phyloP scores from a whole-genome alignment of 2,329 filamentous ascomycete species.

The Albifimbria verrucaria region DNA sequence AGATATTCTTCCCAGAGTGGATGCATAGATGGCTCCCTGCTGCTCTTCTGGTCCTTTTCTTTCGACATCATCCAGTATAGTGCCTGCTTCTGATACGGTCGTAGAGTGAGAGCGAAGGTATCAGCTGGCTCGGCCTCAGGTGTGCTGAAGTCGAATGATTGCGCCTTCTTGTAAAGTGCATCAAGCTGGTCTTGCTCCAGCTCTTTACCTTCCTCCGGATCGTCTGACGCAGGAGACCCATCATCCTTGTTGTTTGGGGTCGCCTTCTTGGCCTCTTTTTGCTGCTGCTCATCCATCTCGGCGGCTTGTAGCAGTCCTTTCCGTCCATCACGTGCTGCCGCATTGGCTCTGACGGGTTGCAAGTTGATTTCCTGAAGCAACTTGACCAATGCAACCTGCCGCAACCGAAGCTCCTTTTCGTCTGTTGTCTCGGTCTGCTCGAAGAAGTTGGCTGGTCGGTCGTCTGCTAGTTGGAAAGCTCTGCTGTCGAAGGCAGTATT shows the following conservation, averaged over 20 bases:
- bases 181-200: constrained; percentile 95
- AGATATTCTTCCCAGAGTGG: constrained; percentile 94
- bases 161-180: constrained; percentile 88
- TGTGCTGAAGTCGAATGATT: constrained; percentile 93
- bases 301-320: constrained; percentile 83
- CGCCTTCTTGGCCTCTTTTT: constrained; percentile 46
- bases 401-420: constrained; percentile 76
- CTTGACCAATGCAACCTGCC: constrained; percentile 84
- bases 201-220: constrained; percentile 81
- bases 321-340: constrained; percentile 75
- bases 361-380: constrained; percentile 88
- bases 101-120: constrained; percentile 77
- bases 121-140: constrained; percentile 80
- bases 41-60: constrained; percentile 73
- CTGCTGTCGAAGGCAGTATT: constrained; percentile 67
- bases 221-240: constrained; percentile 56
- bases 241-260: constrained; percentile 24
- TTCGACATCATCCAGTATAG: constrained; percentile 96
- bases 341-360: constrained; percentile 70
- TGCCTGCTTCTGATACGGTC: constrained; percentile 94
- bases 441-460: constrained; percentile 70
- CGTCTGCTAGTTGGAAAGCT: constrained; percentile 59
- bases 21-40: constrained; percentile 82
- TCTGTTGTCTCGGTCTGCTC: constrained; percentile 83
- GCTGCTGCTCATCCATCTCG: constrained; percentile 78